These are phyloP conservation scores for Mycena metata DNA, from an alignment of 768 basidiomycete species.

Conservation along the genomic window DNA sequence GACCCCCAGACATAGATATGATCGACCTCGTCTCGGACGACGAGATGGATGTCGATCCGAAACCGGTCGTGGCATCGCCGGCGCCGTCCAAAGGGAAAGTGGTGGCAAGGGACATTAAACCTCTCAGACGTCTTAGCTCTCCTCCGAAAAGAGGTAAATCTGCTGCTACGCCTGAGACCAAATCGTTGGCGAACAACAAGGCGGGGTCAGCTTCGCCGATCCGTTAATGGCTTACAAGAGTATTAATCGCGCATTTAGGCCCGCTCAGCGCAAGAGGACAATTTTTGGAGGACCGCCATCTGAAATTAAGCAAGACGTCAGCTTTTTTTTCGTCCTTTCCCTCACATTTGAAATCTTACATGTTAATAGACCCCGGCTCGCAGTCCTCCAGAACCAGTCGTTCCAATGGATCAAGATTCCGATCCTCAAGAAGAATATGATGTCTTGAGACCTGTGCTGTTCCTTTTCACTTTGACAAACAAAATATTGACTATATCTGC, in stretches of 20 bases:
- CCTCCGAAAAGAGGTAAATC: not conserved
- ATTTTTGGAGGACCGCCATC: constrained; percentile 10
- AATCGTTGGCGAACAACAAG: not conserved
- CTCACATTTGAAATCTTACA: too few species aligned
- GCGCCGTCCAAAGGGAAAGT: not conserved
- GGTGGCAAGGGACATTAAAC: not conserved
- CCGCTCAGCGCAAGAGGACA: constrained; percentile 10
- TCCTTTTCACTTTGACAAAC: not conserved
- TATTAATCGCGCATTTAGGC: not conserved
- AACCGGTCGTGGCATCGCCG: not conserved
- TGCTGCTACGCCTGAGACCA: not conserved
- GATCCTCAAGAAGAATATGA: constrained; percentile 32
- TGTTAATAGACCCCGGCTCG: too few species aligned
- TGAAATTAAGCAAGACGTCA: constrained; percentile 2
- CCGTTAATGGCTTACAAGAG: not conserved
- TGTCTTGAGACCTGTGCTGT: not conserved
- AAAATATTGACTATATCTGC: not conserved
- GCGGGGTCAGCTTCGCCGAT: not conserved
- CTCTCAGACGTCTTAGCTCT: not conserved
- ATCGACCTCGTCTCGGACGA: constrained; percentile 33
- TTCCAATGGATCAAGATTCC: not conserved
- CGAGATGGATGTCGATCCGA: constrained; percentile 1
- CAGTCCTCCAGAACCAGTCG: too few species aligned
- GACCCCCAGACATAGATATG: not conserved
- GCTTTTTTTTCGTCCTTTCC: not conserved